Conservation (phyloP, 345 rosid species). For the Euphorbia peplus region DNA sequence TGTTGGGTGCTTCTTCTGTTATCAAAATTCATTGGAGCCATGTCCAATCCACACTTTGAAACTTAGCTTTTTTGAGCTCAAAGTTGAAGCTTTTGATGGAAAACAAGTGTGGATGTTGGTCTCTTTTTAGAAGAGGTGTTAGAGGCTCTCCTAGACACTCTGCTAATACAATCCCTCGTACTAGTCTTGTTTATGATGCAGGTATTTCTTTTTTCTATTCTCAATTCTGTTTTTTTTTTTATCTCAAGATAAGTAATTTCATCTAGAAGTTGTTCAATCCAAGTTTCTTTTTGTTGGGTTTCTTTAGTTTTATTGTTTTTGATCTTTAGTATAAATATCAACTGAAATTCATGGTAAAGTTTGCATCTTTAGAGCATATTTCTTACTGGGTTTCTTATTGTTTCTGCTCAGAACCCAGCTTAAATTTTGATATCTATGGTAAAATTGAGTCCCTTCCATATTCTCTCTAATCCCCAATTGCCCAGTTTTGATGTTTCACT, state of each 20-base stretch:
- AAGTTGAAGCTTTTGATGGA: constrained; percentile 30
- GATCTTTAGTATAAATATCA: not conserved
- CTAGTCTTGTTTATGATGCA: constrained; percentile 78
- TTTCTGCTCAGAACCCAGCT: constrained; percentile 9
- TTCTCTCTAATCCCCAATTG: not conserved
- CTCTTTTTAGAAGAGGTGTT: constrained; percentile 47
- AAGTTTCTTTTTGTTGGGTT: not conserved
- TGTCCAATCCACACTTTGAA: constrained; percentile 26
- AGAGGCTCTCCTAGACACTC: constrained; percentile 49
- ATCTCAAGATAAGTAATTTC: not conserved
- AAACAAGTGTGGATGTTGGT: constrained; percentile 64
- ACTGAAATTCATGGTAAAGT: not conserved
- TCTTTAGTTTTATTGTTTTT: not conserved
- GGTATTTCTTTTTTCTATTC: constrained; percentile 26
- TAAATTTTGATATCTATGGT: not conserved
- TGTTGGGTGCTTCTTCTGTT: too few species aligned
- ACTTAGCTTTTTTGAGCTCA: constrained; percentile 1
- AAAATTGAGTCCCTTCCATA: not conserved
- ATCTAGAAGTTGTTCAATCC: not conserved
- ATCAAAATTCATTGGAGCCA: constrained; percentile 10
- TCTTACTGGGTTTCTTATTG: constrained; percentile 19
- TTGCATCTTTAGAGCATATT: constrained; percentile 18
- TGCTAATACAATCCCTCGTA: constrained; percentile 60
- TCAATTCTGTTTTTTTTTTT: not conserved
- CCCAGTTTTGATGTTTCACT: not conserved